Evolutionary conservation across 768 basidiomycete species (phyloP).

Genomic region (Tubosaeta sp.): DNA sequence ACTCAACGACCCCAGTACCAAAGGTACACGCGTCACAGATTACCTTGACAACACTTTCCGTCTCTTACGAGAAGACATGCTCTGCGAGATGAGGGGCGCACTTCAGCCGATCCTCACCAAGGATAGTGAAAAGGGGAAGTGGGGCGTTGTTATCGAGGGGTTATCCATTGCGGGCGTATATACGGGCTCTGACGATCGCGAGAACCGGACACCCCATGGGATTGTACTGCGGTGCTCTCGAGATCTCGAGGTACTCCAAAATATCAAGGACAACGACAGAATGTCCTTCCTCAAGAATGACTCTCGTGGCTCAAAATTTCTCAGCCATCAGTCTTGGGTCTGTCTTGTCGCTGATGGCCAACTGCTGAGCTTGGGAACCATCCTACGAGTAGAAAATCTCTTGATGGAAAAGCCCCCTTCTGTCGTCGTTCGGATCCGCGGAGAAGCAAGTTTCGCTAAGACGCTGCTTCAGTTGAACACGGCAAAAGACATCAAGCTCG

Average conservation of each 20-base stretch:
- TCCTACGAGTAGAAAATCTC: slow-evolving; percentile 52
- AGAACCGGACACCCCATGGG: slow-evolving; percentile 37
- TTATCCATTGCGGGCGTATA: slow-evolving; percentile 36
- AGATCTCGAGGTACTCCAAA: slow-evolving; percentile 37
- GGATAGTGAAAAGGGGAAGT: slow-evolving; percentile 35
- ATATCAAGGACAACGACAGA: slow-evolving; percentile 33
- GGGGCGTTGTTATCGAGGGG: slow-evolving; percentile 37
- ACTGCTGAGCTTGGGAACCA: slow-evolving; percentile 48
- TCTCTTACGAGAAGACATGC: slow-evolving; percentile 59
- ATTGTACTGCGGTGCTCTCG: slow-evolving; percentile 35
- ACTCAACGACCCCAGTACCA: slow-evolving; percentile 41
- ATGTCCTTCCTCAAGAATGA: slow-evolving; percentile 36
- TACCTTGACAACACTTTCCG: slow-evolving; percentile 68
- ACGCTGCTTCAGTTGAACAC: slow-evolving; percentile 39
- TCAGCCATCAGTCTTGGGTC: slow-evolving; percentile 51
- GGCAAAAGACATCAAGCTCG: slow-evolving; percentile 35
- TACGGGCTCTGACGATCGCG: slow-evolving; percentile 23
- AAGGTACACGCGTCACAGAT: slow-evolving; percentile 36
- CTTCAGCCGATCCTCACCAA: slow-evolving; percentile 38
- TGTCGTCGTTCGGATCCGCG: slow-evolving; percentile 55
- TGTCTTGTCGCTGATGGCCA: slow-evolving; percentile 48
- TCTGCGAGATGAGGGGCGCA: slow-evolving; percentile 55
- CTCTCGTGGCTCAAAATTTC: slow-evolving; percentile 30
- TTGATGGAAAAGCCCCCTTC: slow-evolving; percentile 45
- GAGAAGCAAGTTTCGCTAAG: slow-evolving; percentile 36